Evolutionary conservation across 345 rosid species (phyloP).

Genomic region (Bruguiera sexangula): DNA sequence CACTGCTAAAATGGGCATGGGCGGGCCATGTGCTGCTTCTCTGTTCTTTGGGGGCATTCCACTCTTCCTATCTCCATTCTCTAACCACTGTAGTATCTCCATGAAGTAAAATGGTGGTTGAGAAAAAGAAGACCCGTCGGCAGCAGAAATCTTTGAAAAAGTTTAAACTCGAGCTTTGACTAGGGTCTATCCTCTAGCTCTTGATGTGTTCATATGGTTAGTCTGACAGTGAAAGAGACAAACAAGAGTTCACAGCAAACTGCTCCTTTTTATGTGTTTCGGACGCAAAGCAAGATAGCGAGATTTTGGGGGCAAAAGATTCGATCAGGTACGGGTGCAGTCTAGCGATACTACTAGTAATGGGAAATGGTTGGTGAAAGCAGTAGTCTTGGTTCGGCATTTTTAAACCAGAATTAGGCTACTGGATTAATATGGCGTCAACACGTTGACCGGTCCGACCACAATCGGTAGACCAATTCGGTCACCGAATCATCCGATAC

Average conservation of each 20-base stretch:
- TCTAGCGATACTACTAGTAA: neutral
- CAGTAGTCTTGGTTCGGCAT: neutral
- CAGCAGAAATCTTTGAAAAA: neutral
- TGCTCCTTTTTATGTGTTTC: neutral
- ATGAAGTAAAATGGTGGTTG: conserved; percentile 9
- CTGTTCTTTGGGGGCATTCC: conserved; percentile 12
- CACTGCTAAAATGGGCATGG: conserved; percentile 15
- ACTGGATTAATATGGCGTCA: too few species aligned
- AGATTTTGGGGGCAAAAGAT: conserved; percentile 4
- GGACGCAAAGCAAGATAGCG: neutral
- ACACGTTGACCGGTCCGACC: too few species aligned
- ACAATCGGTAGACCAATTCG: too few species aligned
- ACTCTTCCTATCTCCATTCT: conserved; percentile 11
- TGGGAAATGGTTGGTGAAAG: neutral
- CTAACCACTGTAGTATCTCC: conserved; percentile 22
- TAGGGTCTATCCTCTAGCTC: neutral
- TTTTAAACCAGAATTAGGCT: neutral
- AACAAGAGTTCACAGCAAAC: neutral
- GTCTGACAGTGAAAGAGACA: conserved; percentile 9
- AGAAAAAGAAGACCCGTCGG: neutral
- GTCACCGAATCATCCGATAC: too few species aligned
- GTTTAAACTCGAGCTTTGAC: conserved; percentile 21
- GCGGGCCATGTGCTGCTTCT: conserved; percentile 14
- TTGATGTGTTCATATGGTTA: too few species aligned
- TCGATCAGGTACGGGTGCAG: neutral